phyloP scores from a whole-genome alignment of 768 basidiomycete genomes.

The Lactarius trivialis region DNA sequence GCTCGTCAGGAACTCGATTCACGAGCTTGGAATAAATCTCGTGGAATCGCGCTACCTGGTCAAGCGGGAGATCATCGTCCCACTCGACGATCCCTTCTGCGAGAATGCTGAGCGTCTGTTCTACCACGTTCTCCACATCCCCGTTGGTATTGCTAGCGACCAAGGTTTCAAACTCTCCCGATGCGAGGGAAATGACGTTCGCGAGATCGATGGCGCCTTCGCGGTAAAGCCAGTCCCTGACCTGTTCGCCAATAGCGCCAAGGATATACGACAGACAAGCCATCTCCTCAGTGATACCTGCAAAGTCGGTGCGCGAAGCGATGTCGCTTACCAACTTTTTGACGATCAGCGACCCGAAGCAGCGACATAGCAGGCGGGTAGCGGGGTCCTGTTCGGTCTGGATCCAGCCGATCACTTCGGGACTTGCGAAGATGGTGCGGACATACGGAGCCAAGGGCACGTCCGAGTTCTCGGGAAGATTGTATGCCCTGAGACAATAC shows the following conservation, averaged over 20 bases:
- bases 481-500: not conserved
- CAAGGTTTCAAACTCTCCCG: not conserved
- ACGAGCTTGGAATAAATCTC: not conserved
- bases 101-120: not conserved
- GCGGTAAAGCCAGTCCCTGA: not conserved
- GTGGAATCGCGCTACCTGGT: not conserved
- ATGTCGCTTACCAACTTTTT: not conserved
- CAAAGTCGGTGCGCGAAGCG: not conserved
- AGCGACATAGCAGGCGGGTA: not conserved
- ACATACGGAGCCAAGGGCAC: not conserved
- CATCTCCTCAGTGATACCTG: not conserved
- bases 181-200: not conserved
- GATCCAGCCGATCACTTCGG: not conserved
- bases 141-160: too few species aligned
- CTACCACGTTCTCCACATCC: not conserved
- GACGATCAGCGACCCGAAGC: not conserved
- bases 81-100: not conserved
- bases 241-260: not conserved
- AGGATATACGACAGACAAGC: not conserved
- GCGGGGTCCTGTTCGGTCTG: not conserved
- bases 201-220: too few species aligned
- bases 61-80: not conserved
- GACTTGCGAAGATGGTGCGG: not conserved
- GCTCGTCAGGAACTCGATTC: not conserved
- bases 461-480: not conserved